A percentile compares a stretch with the other conserved stretches of the same genome.
Evolutionary conservation across 1,284 basidiomycete genomes (phyloP).

Genomic region (Phlebopus sp.): DNA sequence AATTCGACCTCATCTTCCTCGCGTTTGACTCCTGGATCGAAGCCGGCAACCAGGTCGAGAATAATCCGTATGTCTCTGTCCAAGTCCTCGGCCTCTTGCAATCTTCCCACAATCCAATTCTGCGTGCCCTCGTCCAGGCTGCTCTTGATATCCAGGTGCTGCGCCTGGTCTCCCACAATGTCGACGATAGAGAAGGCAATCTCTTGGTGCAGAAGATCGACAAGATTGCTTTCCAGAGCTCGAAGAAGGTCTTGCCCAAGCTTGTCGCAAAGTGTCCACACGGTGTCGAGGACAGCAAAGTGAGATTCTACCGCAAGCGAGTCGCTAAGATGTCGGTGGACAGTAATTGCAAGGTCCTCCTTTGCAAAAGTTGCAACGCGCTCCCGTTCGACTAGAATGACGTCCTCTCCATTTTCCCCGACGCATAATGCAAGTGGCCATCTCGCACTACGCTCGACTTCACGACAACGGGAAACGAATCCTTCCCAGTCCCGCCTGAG

Average conservation of each 20-base stretch:
- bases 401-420: slow-evolving; percentile 44
- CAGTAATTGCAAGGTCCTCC: slow-evolving; percentile 65
- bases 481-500: slow-evolving; percentile 92
- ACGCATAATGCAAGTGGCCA: slow-evolving; percentile 75
- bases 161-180: slow-evolving; percentile 64
- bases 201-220: slow-evolving; percentile 70
- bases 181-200: slow-evolving; percentile 71
- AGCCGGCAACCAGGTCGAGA: slow-evolving; percentile 66
- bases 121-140: slow-evolving; percentile 55
- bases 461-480: slow-evolving; percentile 83
- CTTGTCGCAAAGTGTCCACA: slow-evolving; percentile 58
- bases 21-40: slow-evolving; percentile 67
- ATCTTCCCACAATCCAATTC: slow-evolving; percentile 56
- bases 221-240: slow-evolving; percentile 53
- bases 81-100: slow-evolving; percentile 55
- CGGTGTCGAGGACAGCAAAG: slow-evolving; percentile 52
- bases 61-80: slow-evolving; percentile 52
- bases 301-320: slow-evolving; percentile 45
- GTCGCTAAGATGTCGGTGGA: slow-evolving; percentile 47
- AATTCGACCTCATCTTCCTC: slow-evolving; percentile 67
- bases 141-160: slow-evolving; percentile 48
- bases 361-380: slow-evolving; percentile 62
- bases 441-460: slow-evolving; percentile 80
- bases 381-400: slow-evolving; percentile 76
- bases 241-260: slow-evolving; percentile 55